These are phyloP conservation scores for Amorphotheca resinae DNA, from an alignment of 495 filamentous ascomycete genomes.

Conservation along the genomic window DNA sequence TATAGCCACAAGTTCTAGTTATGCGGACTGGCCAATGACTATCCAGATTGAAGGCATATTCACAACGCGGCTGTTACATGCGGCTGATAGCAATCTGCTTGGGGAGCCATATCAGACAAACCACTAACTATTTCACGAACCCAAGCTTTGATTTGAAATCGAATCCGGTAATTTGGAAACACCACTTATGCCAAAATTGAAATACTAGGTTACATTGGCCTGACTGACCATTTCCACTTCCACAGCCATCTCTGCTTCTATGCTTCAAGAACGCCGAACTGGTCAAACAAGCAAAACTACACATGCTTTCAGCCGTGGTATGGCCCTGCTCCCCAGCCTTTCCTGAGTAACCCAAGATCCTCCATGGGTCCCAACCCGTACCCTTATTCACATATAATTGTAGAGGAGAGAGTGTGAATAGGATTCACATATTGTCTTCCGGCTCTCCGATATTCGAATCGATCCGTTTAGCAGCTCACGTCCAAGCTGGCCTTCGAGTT, in stretches of 20 bases:
- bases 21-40: no score
- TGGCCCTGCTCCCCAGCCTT: slow-evolving; percentile 1
- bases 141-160: no score
- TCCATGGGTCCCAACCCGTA: slow-evolving; percentile 2
- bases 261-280: slow-evolving; percentile 19
- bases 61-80: no score
- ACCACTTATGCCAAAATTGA: slow-evolving; percentile 17
- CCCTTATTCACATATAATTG: slow-evolving; percentile 18
- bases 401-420: slow-evolving; percentile 10
- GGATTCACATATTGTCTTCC: slow-evolving; percentile 10
- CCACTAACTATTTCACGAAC: no score
- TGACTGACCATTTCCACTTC: slow-evolving; percentile 4
- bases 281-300: slow-evolving; percentile 20
- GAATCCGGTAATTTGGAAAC: slow-evolving; percentile 6
- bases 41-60: no score
- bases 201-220: slow-evolving; percentile 19
- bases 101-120: no score
- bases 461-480: slow-evolving; percentile 22
- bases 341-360: slow-evolving; percentile 2
- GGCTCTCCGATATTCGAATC: slow-evolving; percentile 3
- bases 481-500: slow-evolving; percentile 64
- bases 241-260: slow-evolving; percentile 17
- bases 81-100: no score
- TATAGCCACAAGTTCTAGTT: no score
- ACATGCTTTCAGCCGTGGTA: slow-evolving; percentile 17